phyloP scores from a whole-genome alignment of 495 filamentous ascomycete species.

The Emericellopsis terricola region DNA sequence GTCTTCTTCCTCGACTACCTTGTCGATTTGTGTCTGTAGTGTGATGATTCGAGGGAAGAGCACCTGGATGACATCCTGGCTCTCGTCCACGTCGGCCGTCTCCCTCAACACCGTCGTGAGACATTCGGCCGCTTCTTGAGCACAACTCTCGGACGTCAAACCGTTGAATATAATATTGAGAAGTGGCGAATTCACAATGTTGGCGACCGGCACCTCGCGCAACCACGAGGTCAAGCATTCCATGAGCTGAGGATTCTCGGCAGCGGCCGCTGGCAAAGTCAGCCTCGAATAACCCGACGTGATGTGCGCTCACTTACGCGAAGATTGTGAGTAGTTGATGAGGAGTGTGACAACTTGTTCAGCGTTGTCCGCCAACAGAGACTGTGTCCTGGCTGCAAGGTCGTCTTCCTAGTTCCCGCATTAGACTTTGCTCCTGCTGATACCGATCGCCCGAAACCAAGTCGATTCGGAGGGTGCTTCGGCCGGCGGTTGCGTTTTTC shows the following conservation, averaged over 20 bases:
- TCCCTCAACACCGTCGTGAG: constrained; percentile 81
- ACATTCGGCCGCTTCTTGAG: constrained; percentile 85
- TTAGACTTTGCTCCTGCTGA: constrained; percentile 33
- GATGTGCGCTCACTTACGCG: constrained; percentile 36
- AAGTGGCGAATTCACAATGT: constrained; percentile 72
- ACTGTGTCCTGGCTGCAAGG: constrained; percentile 57
- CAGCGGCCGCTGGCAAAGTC: constrained; percentile 33
- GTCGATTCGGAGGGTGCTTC: constrained; percentile 20
- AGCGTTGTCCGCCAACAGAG: constrained; percentile 81
- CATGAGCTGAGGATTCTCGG: constrained; percentile 76
- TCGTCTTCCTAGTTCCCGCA: constrained; percentile 71
- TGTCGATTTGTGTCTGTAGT: constrained; percentile 58
- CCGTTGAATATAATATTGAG: constrained; percentile 66
- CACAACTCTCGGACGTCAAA: constrained; percentile 53
- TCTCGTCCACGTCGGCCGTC: constrained; percentile 84
- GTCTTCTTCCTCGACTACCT: constrained; percentile 64
- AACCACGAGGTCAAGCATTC: constrained; percentile 96
- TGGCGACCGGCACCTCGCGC: constrained; percentile 67
- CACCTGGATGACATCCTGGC: constrained; percentile 55
- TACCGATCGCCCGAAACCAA: constrained; percentile 16
- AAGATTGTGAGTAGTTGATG: constrained; percentile 77
- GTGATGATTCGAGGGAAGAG: constrained; percentile 73
- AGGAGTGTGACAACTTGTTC: constrained; percentile 68
- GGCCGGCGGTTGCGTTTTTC: constrained; percentile 33
- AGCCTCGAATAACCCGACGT: not conserved